phyloP scores from a whole-genome alignment of 225 moss, liverwort and hornwort genomes.

The Asterella californica region DNA sequence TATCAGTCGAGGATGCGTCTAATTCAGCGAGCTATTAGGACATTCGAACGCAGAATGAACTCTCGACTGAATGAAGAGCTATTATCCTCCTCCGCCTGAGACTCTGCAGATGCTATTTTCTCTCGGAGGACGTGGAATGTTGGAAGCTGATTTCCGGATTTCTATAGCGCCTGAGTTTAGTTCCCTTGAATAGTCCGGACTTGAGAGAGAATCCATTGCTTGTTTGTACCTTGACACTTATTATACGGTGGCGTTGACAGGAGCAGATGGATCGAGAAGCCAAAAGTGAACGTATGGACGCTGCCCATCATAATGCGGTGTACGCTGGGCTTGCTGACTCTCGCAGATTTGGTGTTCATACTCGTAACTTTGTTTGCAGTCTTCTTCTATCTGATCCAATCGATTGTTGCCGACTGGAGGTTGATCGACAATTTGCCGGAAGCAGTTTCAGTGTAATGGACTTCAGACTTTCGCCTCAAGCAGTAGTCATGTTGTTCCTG shows the following conservation, averaged over 20 bases:
- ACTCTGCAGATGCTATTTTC: background rate
- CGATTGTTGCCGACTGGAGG: background rate
- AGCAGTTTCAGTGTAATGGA: background rate
- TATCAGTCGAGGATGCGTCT: too few species aligned
- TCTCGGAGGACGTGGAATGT: too few species aligned
- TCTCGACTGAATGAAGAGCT: too few species aligned
- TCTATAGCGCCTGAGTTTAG: too few species aligned
- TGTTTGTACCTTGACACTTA: background rate
- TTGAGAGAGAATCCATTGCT: background rate
- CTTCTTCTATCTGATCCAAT: slow-evolving; percentile 9
- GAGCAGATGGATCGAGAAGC: background rate
- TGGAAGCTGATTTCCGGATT: too few species aligned
- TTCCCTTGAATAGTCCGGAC: too few species aligned
- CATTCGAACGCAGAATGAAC: too few species aligned
- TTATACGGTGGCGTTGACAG: background rate
- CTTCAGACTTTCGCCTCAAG: background rate
- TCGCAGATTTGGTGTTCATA: slow-evolving; percentile 22
- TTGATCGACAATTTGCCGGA: background rate
- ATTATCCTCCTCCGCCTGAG: background rate
- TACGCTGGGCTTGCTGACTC: slow-evolving; percentile 29
- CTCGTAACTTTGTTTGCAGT: background rate
- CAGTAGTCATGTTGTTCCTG: background rate
- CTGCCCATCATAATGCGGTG: slow-evolving; percentile 23
- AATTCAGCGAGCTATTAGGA: too few species aligned
- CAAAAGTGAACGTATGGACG: slow-evolving; percentile 19